Percentiles rank a stretch among this genome's conserved stretches.
These are phyloP conservation scores for Hemerocallis citrina DNA, from an alignment of 106 monocot species.

Conservation along the genomic window DNA sequence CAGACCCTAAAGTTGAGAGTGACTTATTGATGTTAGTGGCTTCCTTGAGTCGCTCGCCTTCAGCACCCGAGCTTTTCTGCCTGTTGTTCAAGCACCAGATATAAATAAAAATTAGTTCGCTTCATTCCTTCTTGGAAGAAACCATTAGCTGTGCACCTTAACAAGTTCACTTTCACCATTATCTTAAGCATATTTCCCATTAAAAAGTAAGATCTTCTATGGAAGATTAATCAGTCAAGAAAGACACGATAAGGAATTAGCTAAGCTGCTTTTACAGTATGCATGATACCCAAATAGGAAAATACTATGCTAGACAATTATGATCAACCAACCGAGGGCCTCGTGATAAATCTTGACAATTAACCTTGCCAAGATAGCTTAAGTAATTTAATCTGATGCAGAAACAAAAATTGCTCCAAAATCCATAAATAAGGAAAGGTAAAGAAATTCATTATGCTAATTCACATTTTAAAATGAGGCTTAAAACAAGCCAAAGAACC, in stretches of 20 bases:
- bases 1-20: constrained; percentile 92
- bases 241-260: no score
- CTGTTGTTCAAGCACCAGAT: constrained; percentile 27
- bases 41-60: constrained; percentile 94
- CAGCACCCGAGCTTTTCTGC: constrained; percentile 98
- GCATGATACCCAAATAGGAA: no score
- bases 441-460: neutral
- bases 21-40: constrained; percentile 99
- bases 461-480: no score
- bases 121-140: neutral
- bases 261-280: no score
- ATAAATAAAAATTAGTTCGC: neutral
- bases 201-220: neutral
- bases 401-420: no score
- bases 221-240: neutral
- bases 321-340: no score
- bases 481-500: no score
- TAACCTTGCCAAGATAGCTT: no score
- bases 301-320: no score
- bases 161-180: neutral
- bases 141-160: neutral
- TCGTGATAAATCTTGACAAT: no score
- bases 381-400: no score
- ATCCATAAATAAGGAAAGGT: neutral
- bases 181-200: neutral